Base-by-base conservation (phyloP, 2,329 filamentous ascomycete genomes). In the Arthrinium phaeospermum region DNA sequence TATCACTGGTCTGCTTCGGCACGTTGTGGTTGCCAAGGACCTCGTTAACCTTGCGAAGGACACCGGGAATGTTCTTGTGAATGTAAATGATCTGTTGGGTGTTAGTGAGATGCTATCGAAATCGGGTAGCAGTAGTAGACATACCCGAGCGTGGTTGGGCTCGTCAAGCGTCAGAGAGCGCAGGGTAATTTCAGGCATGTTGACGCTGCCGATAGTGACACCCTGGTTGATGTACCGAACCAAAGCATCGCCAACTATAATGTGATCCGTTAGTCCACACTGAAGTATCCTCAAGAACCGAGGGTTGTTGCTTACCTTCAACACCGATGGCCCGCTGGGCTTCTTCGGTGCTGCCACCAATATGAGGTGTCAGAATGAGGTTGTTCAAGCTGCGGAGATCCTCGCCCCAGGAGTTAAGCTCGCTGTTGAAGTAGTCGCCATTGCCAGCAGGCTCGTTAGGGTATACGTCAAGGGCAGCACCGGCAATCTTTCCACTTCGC, bases 1-100 rank as follows among this genome's bases (percentile, higher is more conserved):
- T 97, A 82, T 98, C 96, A 69, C 94, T 96, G 86, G 97, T 98
- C 85, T 99, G 96, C 88, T 98, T 98, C 86, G 98, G 96, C 77
- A 99, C 95, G 82, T 99, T 99, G 87, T 99, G 95, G 79, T 97
- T 92, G 61, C 93, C 94, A 68, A 99, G 89, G 74, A 98, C 94
- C 79, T 96, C 94, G 87, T 99, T 99, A 76, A 99, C 96, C 86
- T 92, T 94, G 80, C 95, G 91, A 82, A 99, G 87, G 75, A 99
- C 96, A 87, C 96, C 96, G 68, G 96, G 96, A 30, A 98, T 91
- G 84, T 99, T 99, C 83, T 93, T 93, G 85, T 99, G 96, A 77
- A 99, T 97, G 84, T 96, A 99, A 79, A 98, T 95, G 75, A 98
- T 90, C 87, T 91, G 61, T 69, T 57, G 72, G 47, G 64, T 46